phyloP scores from a whole-genome alignment of 768 basidiomycete species.

The Mycena albidolilacea region DNA sequence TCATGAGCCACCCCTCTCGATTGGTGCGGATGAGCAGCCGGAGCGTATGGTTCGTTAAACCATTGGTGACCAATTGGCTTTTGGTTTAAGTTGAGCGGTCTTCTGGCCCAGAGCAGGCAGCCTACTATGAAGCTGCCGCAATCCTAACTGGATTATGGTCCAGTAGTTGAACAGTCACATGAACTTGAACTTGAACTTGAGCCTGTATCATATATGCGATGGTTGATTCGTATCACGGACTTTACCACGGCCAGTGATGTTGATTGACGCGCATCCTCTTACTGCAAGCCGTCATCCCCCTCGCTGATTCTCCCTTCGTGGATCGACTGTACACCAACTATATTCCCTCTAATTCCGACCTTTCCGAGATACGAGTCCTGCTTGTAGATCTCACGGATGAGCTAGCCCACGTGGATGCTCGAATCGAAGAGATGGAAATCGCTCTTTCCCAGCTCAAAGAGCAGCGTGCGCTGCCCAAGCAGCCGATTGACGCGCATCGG shows the following conservation, averaged over 20 bases:
- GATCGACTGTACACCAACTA: conserved; percentile 1
- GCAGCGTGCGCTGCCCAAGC: conserved; percentile 9
- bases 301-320: background rate
- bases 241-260: background rate
- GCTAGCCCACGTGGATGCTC: conserved; percentile 4
- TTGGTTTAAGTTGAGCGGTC: no score
- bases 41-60: no score
- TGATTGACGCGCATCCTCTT: background rate
- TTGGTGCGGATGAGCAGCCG: no score
- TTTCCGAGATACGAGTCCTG: background rate
- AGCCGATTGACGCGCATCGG: conserved; percentile 6
- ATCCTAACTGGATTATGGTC: no score
- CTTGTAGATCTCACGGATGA: background rate
- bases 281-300: background rate
- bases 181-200: no score
- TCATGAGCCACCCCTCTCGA: no score
- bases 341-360: background rate
- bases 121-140: no score
- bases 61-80: no score
- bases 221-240: no score
- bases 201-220: no score
- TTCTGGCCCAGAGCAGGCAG: no score
- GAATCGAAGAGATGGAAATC: conserved; percentile 9
- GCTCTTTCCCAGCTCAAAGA: background rate
- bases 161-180: no score